Base-by-base conservation (phyloP, 1,139 yeast genomes). In the Entelexis paramagnoliae region DNA sequence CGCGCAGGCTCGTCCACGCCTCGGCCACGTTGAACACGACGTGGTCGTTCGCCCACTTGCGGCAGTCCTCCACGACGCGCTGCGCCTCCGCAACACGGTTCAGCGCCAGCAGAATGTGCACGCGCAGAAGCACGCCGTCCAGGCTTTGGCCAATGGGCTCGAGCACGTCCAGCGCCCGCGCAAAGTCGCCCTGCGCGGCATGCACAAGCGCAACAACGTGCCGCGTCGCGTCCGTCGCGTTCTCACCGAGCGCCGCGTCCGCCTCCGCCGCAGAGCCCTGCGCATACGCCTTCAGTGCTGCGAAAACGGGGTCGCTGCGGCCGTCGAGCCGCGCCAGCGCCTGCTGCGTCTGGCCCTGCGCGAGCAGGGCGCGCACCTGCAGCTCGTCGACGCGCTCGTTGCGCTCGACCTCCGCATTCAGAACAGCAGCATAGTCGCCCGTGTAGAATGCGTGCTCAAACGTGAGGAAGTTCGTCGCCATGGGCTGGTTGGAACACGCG, bases 1-100 rank as follows among this genome's bases (percentile, higher is more conserved):
- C 14, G 52, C 75, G 71, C 49, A 82, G 67, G 53, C 74, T 72
- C 20, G 79, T 70, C 80, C 85, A 80, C 17, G 84, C 76, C 63
- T 83, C 91, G 50, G 82, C 74, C 16, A 83, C 72, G 61, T 81
- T 83, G 66, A 75, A 81, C 48, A 81, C 75, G 50, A 83, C 77
- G 60, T 76, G 78, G 64, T 83, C 93, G 62, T 80, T 77, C 22
- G 84, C 74, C 68, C 81, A 78, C 53, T 65, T 68, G 57, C 70
- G 67, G 33, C 72, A 70, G 29, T 60, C 64, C 14, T 58, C 58
- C 20, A 71, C 63, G 48, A 65, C 65, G 49, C 60, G 57, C 41
- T 55, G 59, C 1, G 75, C 75, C 36, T 60, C 61, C 16, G 62
- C 66, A 7, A 65, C 55, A 43, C 64, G 62, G 60, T 67, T 64